Base-by-base conservation (phyloP, 2,329 filamentous ascomycete species). In the Dendryphion nanum region DNA sequence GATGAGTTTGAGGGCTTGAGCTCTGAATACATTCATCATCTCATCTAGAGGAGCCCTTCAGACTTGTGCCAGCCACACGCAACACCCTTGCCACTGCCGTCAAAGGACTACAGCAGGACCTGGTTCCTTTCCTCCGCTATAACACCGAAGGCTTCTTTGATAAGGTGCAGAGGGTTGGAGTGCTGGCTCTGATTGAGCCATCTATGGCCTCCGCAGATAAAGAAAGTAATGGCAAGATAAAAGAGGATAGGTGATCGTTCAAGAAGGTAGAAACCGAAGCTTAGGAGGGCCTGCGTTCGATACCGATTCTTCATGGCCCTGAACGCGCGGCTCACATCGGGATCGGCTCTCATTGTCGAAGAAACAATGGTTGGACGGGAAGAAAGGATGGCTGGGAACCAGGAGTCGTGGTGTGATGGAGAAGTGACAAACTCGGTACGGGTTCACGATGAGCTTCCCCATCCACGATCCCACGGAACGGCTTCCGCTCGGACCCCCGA, bases 211-310 rank as follows among this genome's bases (percentile, higher is more conserved):
- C 35, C 29, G 26, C 26, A 32, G 4, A 38, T 30, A 18, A 38
- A 21, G n/a, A 38, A 30, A 13, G 24, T 12, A 6, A 38, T 21
- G 12, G 15, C 10, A 13, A 38, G 15, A 18, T 24, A 30, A 18
- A 38, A 38, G 13, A 38, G 29, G n/a, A 31, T 10, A 14, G 35
- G 35, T n/a, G 14, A 20, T 7, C 12, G n/a, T 13, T 38, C 24
- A 13, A 38, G 19, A 13, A 38, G 35, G 13, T 15, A 30, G 35
- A 38, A 38, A 4, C 35, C 35, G 10, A 32, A n/a, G 19, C 28
- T 31, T 29, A 31, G 29, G 5, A 38, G 5, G 4, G 29, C 26
- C 14, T 38, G 35, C 13, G 35, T 38, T 12, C 29, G 35, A 29
- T 38, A 38, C 16, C 35, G 26, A 15, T 10, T 10, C 12, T 20